A percentile compares a stretch with the other conserved stretches of the same genome.
These are phyloP conservation scores for Madurella mycetomatis DNA, from an alignment of 2,329 filamentous ascomycete genomes.

Conservation along the genomic window DNA sequence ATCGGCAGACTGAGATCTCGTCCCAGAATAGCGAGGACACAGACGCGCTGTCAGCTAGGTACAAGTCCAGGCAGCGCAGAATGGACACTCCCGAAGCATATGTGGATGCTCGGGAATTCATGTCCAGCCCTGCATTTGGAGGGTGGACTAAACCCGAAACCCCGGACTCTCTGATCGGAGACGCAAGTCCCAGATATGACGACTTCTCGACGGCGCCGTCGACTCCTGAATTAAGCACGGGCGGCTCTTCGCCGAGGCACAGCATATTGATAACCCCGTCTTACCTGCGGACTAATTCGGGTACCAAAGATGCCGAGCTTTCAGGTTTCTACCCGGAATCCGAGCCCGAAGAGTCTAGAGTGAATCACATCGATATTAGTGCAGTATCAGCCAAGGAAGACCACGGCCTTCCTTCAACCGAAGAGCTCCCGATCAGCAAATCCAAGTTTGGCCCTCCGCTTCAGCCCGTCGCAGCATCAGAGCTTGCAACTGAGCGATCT, in stretches of 20 bases:
- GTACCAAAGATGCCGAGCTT: constrained; percentile 11
- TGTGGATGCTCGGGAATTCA: constrained; percentile 21
- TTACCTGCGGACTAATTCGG: constrained; percentile 16
- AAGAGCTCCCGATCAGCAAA: background rate
- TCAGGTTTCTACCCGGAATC: constrained; percentile 12
- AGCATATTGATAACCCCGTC: constrained; percentile 30
- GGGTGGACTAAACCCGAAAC: background rate
- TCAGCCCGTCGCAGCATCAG: background rate
- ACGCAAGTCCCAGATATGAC: constrained; percentile 15
- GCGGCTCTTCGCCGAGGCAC: constrained; percentile 28
- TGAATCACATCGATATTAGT: background rate
- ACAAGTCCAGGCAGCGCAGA: background rate
- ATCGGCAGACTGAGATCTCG: background rate
- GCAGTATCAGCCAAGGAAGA: background rate
- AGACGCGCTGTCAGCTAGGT: background rate
- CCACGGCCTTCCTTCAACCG: background rate
- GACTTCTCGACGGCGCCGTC: constrained; percentile 28
- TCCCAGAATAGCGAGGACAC: constrained; percentile 1
- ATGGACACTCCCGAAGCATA: constrained; percentile 22
- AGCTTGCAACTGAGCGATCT: background rate
- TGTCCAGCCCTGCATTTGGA: constrained; percentile 2
- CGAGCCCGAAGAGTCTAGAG: constrained; percentile 11
- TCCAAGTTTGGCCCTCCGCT: background rate
- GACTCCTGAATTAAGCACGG: constrained; percentile 31
- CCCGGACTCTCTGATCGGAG: background rate